Conservation (phyloP, 108 stramenopile species). For the Skeletonema marinoi region DNA sequence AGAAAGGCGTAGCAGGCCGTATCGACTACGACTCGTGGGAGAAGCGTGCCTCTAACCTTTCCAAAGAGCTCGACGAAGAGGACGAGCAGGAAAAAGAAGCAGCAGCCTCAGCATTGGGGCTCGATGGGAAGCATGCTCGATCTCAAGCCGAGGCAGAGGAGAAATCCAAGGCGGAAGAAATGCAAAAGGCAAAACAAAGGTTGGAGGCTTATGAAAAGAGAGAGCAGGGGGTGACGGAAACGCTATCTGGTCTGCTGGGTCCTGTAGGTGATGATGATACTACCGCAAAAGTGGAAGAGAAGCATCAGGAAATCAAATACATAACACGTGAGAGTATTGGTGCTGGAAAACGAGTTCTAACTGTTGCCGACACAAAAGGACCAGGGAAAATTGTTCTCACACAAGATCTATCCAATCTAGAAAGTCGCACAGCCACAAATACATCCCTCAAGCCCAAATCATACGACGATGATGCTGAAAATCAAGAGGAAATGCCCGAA, state of each 20-base stretch:
- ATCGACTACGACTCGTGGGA: conserved; percentile 81
- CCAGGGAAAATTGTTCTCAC: conserved; percentile 73
- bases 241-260: conserved; percentile 51
- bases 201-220: conserved; percentile 74
- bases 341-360: conserved; percentile 81
- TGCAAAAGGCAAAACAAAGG: conserved; percentile 56
- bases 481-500: conserved; percentile 43
- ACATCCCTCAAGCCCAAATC: conserved; percentile 56
- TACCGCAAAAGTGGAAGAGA: conserved; percentile 5
- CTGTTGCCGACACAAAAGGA: conserved; percentile 67
- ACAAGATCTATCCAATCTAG: conserved; percentile 78
- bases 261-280: conserved; percentile 28
- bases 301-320: conserved; percentile 44
- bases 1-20: conserved; percentile 68
- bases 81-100: conserved; percentile 56
- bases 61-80: conserved; percentile 57
- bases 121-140: conserved; percentile 77
- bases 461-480: conserved; percentile 77
- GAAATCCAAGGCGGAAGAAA: conserved; percentile 67
- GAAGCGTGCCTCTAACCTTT: conserved; percentile 59
- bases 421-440: conserved; percentile 61
- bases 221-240: conserved; percentile 58
- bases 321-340: conserved; percentile 80
- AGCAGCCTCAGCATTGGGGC: conserved; percentile 56
- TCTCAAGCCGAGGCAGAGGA: conserved; percentile 80